Conservation (phyloP, 306 rosid genomes). For the Macrotyloma uniflorum region DNA sequence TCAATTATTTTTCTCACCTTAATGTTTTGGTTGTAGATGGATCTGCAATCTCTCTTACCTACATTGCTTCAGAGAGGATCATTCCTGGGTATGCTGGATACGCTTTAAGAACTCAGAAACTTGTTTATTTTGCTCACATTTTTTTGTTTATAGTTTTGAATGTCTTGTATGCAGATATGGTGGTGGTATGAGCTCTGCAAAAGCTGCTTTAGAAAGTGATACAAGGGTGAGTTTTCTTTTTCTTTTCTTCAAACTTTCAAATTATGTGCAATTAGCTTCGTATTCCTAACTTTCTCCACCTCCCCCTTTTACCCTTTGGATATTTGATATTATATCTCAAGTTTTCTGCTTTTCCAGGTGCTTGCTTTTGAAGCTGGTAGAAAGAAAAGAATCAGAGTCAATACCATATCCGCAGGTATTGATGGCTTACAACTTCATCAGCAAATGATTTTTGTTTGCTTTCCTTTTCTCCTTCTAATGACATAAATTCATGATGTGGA, state of each 20-base stretch:
- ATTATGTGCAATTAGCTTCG: neutral
- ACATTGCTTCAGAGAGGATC: conserved; percentile 85
- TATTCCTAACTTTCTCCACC: neutral
- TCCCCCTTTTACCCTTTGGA: neutral
- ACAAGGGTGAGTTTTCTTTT: conserved; percentile 56
- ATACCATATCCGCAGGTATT: conserved; percentile 89
- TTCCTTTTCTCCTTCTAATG: conserved; percentile 13
- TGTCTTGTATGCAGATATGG: conserved; percentile 59
- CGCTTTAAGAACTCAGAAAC: neutral
- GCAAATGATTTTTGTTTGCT: neutral
- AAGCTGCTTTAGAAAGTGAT: conserved; percentile 92
- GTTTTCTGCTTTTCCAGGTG: conserved; percentile 57
- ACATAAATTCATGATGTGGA: neutral
- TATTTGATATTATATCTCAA: neutral
- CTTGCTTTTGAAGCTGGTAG: conserved; percentile 99
- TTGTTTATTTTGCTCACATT: neutral
- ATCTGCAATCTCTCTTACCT: conserved; percentile 82
- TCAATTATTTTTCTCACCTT: neutral
- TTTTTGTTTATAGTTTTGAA: neutral
- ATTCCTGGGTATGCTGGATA: conserved; percentile 73
- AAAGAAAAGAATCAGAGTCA: conserved; percentile 81
- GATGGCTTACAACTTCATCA: neutral
- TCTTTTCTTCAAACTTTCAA: neutral
- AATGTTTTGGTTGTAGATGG: conserved; percentile 58
- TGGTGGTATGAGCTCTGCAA: conserved; percentile 96